Percentiles rank a stretch among this genome's conserved stretches.
phyloP scores from a whole-genome alignment of 495 filamentous ascomycete species.

The Aspergillus panamensis region DNA sequence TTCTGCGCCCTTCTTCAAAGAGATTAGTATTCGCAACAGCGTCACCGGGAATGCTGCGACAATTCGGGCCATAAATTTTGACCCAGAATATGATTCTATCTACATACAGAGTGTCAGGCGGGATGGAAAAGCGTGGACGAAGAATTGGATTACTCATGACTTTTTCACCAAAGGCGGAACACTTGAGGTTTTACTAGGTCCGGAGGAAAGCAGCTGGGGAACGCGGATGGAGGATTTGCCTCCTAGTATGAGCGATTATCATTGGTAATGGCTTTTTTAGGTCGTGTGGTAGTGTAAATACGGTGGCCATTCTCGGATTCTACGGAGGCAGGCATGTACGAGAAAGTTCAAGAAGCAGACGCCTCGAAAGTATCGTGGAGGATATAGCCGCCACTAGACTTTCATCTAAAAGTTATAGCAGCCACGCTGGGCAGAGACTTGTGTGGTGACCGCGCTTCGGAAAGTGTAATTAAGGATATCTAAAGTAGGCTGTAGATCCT shows the following conservation, averaged over 20 bases:
- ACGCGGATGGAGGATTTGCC: slow-evolving; percentile 47
- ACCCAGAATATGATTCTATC: slow-evolving; percentile 53
- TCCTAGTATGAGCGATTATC: slow-evolving; percentile 44
- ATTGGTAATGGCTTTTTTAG: too few species aligned
- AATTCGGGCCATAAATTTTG: slow-evolving; percentile 62
- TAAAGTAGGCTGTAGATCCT: too few species aligned
- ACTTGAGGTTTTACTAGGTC: slow-evolving; percentile 47
- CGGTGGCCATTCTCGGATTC: too few species aligned
- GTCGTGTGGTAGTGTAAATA: too few species aligned
- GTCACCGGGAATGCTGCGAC: slow-evolving; percentile 59
- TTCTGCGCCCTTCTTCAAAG: slow-evolving; percentile 62
- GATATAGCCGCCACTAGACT: too few species aligned
- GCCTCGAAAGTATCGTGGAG: too few species aligned
- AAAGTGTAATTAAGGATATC: too few species aligned
- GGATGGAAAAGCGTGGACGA: slow-evolving; percentile 47
- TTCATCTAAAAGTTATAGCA: too few species aligned
- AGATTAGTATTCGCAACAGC: slow-evolving; percentile 56
- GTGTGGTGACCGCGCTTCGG: too few species aligned
- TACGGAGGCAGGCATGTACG: too few species aligned
- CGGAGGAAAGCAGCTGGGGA: slow-evolving; percentile 52
- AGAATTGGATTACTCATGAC: slow-evolving; percentile 55
- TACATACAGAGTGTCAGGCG: slow-evolving; percentile 53
- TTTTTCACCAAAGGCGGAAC: slow-evolving; percentile 51
- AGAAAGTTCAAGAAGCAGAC: too few species aligned
- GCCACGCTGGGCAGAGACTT: too few species aligned